Base-by-base conservation (phyloP, 2,329 filamentous ascomycete species). In the Aureobasidium mangrovei region DNA sequence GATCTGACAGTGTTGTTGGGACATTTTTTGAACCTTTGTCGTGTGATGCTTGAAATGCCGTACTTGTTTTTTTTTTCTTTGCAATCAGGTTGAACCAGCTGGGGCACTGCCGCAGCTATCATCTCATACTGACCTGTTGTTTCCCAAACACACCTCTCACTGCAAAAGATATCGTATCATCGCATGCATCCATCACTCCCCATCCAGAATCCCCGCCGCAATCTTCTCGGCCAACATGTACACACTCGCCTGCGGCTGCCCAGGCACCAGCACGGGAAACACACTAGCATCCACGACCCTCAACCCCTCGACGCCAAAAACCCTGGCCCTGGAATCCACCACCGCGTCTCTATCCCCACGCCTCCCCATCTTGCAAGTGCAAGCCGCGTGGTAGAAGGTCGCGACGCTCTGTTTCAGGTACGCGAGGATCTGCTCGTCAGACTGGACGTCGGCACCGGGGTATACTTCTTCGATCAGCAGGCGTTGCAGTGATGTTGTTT, bases 261-360 rank as follows among this genome's bases (percentile, higher is more conserved):
- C 62, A 26, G 62, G 60, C 4, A 61, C 59, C 47, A 62, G 39
- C 10, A 63, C 38, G 7, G 60, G 53, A 41, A 63, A 60, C 9
- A 58, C 53, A 28, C 51, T 53, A 9, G 58, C 59, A 57, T 64
- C 62, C 7, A 63, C 62, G 4, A 64, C 61, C 10, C 61, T 54
- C 51, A 63, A 41, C 1, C 57, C 49, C 2, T 53, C 39, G 6
- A 62, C 60, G 2, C 62, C 62, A 36, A 57, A 56, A 3, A 63
- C 62, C 18, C 55, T 42, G 0, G 57, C 59, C 31, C 60, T 40
- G 4, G 55, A 46, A 49, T 63, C 61, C 1, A 63, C 60, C 1
- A 63, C 61, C 3, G 60, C 61, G 54, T 57, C 57, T 1, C 52
- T 27, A 45, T 63, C 61, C 5, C 55, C 46, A 6, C 24, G 24